These are phyloP conservation scores for Fusarium siculi DNA, from an alignment of 2,329 filamentous ascomycete genomes.

Conservation along the genomic window DNA sequence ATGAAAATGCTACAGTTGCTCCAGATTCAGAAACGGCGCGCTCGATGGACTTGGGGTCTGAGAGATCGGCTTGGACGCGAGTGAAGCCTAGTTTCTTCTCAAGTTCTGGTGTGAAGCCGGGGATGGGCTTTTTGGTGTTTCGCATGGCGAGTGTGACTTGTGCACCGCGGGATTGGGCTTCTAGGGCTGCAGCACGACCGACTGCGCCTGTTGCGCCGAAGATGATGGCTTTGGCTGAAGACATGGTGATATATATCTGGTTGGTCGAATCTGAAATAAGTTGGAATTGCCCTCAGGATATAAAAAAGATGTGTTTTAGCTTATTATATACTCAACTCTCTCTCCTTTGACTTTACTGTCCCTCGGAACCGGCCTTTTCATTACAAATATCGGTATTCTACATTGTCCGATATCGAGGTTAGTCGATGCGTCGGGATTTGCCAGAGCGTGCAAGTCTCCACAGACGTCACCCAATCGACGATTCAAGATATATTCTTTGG, in stretches of 20 bases:
- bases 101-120: background rate
- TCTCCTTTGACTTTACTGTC: too few species aligned
- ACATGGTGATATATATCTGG: background rate
- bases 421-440: background rate
- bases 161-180: slow-evolving; percentile 8
- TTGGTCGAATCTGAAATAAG: too few species aligned
- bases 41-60: slow-evolving; percentile 2
- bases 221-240: slow-evolving; percentile 13
- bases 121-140: slow-evolving; percentile 5
- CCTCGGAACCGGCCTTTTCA: background rate
- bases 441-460: background rate
- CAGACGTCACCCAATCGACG: background rate
- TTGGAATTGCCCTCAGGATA: background rate
- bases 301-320: accelerated
- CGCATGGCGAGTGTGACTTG: slow-evolving; percentile 22
- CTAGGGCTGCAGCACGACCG: slow-evolving; percentile 12
- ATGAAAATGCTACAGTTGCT: slow-evolving; percentile 15
- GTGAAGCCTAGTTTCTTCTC: slow-evolving; percentile 4
- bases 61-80: slow-evolving; percentile 20
- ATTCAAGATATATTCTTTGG: background rate
- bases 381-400: background rate
- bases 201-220: slow-evolving; percentile 26
- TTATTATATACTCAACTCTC: background rate
- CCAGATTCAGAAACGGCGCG: slow-evolving; percentile 9
- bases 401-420: background rate